Percentiles rank a stretch among this genome's conserved stretches.
Evolutionary conservation across 768 basidiomycete genomes (phyloP).

Genomic region (Fomitopsis pulvina): DNA sequence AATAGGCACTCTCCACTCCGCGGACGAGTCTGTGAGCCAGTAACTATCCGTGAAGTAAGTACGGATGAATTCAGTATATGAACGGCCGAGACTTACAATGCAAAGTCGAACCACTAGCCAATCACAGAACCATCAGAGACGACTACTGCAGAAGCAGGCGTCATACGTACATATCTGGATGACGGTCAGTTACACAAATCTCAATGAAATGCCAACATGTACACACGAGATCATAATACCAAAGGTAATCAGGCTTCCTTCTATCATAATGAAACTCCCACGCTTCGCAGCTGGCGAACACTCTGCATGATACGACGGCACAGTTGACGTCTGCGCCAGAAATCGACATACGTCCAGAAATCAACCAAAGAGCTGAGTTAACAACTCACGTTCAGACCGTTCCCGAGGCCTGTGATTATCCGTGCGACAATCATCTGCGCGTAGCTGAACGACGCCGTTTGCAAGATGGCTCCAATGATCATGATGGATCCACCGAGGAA

Average conservation of each 20-base stretch:
- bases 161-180: conserved; percentile 20
- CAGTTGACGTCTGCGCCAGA: conserved; percentile 60
- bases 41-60: conserved; percentile 27
- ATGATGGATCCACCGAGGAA: conserved; percentile 51
- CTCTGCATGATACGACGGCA: conserved; percentile 61
- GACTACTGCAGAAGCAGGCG: neutral
- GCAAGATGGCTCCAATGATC: conserved; percentile 57
- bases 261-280: conserved; percentile 59
- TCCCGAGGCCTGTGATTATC: conserved; percentile 56
- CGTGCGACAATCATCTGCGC: conserved; percentile 58
- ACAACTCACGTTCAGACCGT: conserved; percentile 47
- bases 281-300: conserved; percentile 53
- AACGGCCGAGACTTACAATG: conserved; percentile 33
- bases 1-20: conserved; percentile 59
- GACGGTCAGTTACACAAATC: neutral
- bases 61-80: too few relatives aligned
- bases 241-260: conserved; percentile 57
- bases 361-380: neutral
- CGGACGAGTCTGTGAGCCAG: conserved; percentile 43
- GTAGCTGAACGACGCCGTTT: conserved; percentile 50
- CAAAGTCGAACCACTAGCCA: conserved; percentile 60
- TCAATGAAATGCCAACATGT: neutral
- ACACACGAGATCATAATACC: conserved; percentile 59
- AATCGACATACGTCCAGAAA: neutral
- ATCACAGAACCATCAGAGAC: neutral